Evolutionary conservation across 2,329 filamentous ascomycete genomes (phyloP).

Genomic region (Akanthomyces lecanii): DNA sequence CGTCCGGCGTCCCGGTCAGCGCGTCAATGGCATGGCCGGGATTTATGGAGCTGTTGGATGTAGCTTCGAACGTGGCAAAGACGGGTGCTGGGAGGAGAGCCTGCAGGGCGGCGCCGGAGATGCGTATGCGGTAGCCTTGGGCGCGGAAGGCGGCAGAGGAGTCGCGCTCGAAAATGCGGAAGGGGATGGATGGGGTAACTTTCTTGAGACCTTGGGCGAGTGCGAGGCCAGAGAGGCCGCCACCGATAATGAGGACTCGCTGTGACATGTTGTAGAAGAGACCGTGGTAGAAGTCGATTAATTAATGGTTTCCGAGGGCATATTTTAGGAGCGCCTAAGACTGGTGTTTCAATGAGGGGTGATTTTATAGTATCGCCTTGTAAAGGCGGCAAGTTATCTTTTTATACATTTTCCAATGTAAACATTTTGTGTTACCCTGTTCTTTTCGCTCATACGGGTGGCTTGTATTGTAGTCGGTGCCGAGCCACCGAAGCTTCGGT

Average conservation of each 20-base stretch:
- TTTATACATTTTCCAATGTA: no score
- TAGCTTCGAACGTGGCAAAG: slow-evolving; percentile 11
- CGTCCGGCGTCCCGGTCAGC: neutral
- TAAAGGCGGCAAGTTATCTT: no score
- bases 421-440: no score
- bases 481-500: neutral
- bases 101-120: slow-evolving; percentile 37
- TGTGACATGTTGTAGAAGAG: neutral
- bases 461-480: neutral
- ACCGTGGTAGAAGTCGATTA: neutral
- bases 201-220: slow-evolving; percentile 31
- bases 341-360: no score
- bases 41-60: neutral
- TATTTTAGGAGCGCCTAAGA: no score
- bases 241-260: slow-evolving; percentile 32
- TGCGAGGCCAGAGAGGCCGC: slow-evolving; percentile 32
- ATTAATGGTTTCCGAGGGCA: neutral
- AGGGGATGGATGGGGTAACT: slow-evolving; percentile 31
- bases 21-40: neutral
- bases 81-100: slow-evolving; percentile 7
- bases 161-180: slow-evolving; percentile 48
- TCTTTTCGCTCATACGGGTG: neutral
- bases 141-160: slow-evolving; percentile 40
- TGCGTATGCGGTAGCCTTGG: slow-evolving; percentile 53
- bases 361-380: no score